These are phyloP conservation scores for Neonectria hederae DNA, from an alignment of 2,329 filamentous ascomycete species.

Conservation along the genomic window DNA sequence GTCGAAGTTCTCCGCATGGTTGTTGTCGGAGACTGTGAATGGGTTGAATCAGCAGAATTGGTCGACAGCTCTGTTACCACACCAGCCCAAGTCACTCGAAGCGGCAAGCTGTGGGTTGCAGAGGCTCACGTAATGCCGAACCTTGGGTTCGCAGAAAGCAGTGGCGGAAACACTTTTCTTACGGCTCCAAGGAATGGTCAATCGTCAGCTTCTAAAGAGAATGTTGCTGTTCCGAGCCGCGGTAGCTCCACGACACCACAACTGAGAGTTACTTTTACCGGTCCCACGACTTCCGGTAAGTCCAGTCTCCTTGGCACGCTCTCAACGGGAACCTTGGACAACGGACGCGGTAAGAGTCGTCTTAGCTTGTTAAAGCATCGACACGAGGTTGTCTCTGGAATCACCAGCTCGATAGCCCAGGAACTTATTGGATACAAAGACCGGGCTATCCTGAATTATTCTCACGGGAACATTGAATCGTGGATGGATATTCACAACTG, in stretches of 20 bases:
- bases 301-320: conserved; percentile 89
- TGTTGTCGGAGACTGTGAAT: conserved; percentile 85
- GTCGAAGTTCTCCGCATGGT: conserved; percentile 86
- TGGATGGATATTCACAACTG: conserved; percentile 94
- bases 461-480: conserved; percentile 84
- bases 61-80: conserved; percentile 40
- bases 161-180: conserved; percentile 11
- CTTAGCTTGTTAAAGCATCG: conserved; percentile 90
- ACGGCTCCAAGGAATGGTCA: conserved; percentile 8
- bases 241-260: conserved; percentile 72
- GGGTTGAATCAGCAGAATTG: conserved; percentile 60
- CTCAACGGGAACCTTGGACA: conserved; percentile 88
- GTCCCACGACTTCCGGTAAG: conserved; percentile 91
- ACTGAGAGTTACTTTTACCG: conserved; percentile 85
- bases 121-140: conserved; percentile 89
- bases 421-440: conserved; percentile 87
- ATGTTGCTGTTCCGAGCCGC: conserved; percentile 46
- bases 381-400: conserved; percentile 89
- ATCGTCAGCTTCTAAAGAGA: conserved; percentile 18
- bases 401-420: conserved; percentile 94
- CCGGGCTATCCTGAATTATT: conserved; percentile 78
- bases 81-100: conserved; percentile 36
- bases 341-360: conserved; percentile 89
- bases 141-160: conserved; percentile 52
- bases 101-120: conserved; percentile 80